These are phyloP conservation scores for Anisodus acutangulus DNA, from an alignment of 257 asterid species.

Conservation along the genomic window DNA sequence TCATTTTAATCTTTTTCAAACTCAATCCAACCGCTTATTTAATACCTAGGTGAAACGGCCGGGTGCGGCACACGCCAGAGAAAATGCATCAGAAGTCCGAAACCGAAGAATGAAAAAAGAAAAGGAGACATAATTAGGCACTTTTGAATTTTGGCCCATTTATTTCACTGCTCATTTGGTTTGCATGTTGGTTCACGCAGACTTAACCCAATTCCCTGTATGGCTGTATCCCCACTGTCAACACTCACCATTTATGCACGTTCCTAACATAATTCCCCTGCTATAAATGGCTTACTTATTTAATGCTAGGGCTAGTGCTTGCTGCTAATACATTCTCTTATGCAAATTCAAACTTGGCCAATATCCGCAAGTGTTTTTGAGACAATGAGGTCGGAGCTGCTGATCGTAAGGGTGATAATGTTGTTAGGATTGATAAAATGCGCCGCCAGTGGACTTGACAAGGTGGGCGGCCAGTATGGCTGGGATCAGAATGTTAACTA, in stretches of 20 bases:
- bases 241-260: not conserved
- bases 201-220: not conserved
- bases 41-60: not conserved
- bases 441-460: slow-evolving; percentile 23
- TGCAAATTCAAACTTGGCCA: not conserved
- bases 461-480: slow-evolving; percentile 54
- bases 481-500: slow-evolving; percentile 58
- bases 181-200: slow-evolving; percentile 17
- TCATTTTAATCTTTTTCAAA: too few relatives aligned
- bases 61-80: not conserved
- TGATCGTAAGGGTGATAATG: not conserved
- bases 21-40: too few relatives aligned
- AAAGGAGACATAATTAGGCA: not conserved
- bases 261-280: not conserved
- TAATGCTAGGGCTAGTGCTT: too few relatives aligned
- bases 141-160: not conserved
- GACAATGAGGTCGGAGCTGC: not conserved
- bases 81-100: not conserved
- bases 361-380: not conserved
- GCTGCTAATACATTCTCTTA: not conserved
- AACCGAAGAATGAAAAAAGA: not conserved
- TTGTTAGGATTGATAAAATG: not conserved
- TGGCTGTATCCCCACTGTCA: not conserved
- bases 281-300: not conserved
- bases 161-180: slow-evolving; percentile 10